A percentile compares a stretch with the other conserved stretches of the same genome.
phyloP scores from a whole-genome alignment of 1,284 basidiomycete genomes.

The Rhodotorula sp. region DNA sequence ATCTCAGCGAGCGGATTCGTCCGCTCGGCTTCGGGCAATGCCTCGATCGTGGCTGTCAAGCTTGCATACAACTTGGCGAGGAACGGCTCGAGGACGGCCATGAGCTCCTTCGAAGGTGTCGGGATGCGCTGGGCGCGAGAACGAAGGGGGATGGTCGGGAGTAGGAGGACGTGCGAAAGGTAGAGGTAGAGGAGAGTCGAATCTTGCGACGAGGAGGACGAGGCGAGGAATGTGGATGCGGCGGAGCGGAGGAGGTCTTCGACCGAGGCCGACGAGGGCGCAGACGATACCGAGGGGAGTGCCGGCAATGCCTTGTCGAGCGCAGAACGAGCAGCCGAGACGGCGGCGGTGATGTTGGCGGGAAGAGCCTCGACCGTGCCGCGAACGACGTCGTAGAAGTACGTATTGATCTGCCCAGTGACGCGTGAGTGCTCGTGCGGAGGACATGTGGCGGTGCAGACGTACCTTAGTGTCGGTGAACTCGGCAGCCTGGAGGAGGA shows the following conservation, averaged over 20 bases:
- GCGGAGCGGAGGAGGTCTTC: conserved; percentile 27
- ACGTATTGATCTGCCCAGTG: conserved; percentile 25
- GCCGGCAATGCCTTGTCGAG: conserved; percentile 23
- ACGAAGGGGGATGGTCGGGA: conserved; percentile 33
- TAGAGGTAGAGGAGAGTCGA: conserved; percentile 33
- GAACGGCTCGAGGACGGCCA: conserved; percentile 34
- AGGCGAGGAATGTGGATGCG: conserved; percentile 21
- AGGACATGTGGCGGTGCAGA: background rate
- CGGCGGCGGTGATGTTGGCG: conserved; percentile 19
- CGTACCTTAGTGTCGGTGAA: conserved; percentile 65
- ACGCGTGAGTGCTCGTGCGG: background rate
- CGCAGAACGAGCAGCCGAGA: conserved; percentile 8
- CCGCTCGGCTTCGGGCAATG: conserved; percentile 16
- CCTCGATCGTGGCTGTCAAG: conserved; percentile 25
- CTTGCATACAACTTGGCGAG: conserved; percentile 26
- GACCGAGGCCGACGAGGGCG: conserved; percentile 14
- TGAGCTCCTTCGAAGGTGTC: conserved; percentile 15
- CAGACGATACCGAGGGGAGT: conserved; percentile 3
- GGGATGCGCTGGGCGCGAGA: conserved; percentile 37
- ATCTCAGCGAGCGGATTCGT: conserved; percentile 39
- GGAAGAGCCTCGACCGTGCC: conserved; percentile 25
- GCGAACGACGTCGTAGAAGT: conserved; percentile 36
- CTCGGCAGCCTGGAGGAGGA: conserved; percentile 57
- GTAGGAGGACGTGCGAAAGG: conserved; percentile 31
- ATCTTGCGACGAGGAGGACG: conserved; percentile 18